Evolutionary conservation across 129 eudicot genomes (phyloP), one percentile per base, ranked within the genome.

Genomic region (Silybum marianum): DNA sequence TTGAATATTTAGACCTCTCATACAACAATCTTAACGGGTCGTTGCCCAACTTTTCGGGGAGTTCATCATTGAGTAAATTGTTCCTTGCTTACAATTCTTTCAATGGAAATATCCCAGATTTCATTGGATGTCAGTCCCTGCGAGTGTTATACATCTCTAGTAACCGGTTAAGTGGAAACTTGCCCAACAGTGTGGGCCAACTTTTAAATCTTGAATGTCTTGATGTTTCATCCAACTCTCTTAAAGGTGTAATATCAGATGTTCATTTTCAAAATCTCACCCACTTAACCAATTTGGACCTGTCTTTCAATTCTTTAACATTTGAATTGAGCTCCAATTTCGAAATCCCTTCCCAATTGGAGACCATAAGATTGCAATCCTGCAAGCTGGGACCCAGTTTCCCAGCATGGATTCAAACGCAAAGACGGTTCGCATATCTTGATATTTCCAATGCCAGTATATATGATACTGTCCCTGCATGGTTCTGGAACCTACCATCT

Each of bases 371-470:
- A 10, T 30, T 87, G 48, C 14, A 25, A 13, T n/a, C 69, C 8
- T 80, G 88, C 72, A 80, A 66, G 18, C 42, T 87, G 73, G 87
- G 90, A 9, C 83, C 85, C 16, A 7, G 18, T 14, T 84, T 87
- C 25, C 90, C 88, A 3, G 9, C 3, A 2, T 87, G 88, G 90
- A 84, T 87, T 22, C 66, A 12, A 39, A 84, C 65, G 5, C 86
- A 84, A 46, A 81, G 4, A 4, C 10, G 3, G 2, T 25, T 81
- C 7, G 2, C 13, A 1, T 0, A 4, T 42, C 73, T 87, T 87
- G 90, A 84, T 65, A 72, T 87, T 13, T 84, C 84, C 0, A 71
- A 4, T 71, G 9, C 77, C 18, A 44, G 13, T 11, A 80, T 87
- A 68, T 34, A 78, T 14, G 86, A 69, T 60, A 19, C 11, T 9